phyloP scores from a whole-genome alignment of 768 basidiomycete species.

The Kwoniella newhampshirensis region DNA sequence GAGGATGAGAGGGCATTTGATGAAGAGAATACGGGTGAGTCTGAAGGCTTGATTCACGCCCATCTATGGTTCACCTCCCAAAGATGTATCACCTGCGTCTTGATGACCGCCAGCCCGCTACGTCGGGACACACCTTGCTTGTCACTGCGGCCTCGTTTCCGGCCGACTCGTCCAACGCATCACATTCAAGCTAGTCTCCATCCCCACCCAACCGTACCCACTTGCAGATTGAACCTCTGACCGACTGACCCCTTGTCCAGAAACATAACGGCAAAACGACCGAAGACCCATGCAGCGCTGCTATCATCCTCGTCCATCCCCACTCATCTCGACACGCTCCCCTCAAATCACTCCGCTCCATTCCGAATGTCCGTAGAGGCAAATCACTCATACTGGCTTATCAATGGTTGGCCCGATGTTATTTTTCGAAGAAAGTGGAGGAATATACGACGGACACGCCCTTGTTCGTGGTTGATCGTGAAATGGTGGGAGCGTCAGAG shows the following conservation, averaged over 20 bases:
- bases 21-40: constrained; percentile 13
- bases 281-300: not conserved
- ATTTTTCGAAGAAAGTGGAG: constrained; percentile 14
- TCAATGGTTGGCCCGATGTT: constrained; percentile 14
- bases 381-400: constrained; percentile 2
- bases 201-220: too few species aligned
- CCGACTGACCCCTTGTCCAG: too few species aligned
- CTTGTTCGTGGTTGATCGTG: not conserved
- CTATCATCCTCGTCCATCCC: constrained; percentile 16
- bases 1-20: constrained; percentile 7
- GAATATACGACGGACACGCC: not conserved
- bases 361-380: not conserved
- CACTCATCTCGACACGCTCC: not conserved
- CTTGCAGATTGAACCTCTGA: too few species aligned
- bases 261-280: too few species aligned
- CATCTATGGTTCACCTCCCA: too few species aligned
- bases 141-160: too few species aligned
- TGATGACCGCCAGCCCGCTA: too few species aligned
- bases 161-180: too few species aligned
- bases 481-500: not conserved
- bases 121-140: too few species aligned
- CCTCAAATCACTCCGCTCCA: not conserved
- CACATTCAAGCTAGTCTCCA: too few species aligned
- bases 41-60: too few species aligned
- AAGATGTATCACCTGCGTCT: too few species aligned